Evolutionary conservation across 345 rosid genomes (phyloP), one percentile per base, ranked within the genome.

Genomic region (Trapa bicornis): DNA sequence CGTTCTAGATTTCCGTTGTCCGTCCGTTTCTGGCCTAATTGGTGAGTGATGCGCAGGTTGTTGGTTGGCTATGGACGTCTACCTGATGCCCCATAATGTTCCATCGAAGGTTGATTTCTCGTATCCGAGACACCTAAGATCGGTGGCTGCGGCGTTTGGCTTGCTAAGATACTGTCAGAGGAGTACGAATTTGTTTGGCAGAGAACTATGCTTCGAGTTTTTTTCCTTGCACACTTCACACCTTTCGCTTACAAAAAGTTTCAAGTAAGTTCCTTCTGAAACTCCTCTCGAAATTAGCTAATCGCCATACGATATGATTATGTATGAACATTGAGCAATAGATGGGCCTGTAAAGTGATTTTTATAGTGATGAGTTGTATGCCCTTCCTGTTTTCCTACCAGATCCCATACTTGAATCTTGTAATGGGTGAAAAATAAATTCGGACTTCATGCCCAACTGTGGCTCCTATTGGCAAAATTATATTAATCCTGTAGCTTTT

Each of bases 21-120:
- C 16, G 54, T 22, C 54, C 4, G 1, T 50, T 50, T 50, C 54
- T 16, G 54, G 7, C 54, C 54, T 50, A 13, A 13, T 50, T 50
- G 16, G 17, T 12, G 54, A 13, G 17, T 50, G 54, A 50, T 50
- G 54, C 54, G 16, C 54, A 50, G 54, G 54, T 45, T 39, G 37
- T 70, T 37, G 42, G 36, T 37, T 65, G 80, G 79, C 60, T 67
- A 79, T 85, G 81, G 81, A 82, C 47, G 70, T 78, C 57, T 42
- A 76, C 13, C 66, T 67, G 70, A 58, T 74, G 66, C 61, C 68
- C 17, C 79, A 80, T 15, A 76, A 56, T 39, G 65, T 71, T 73
- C 73, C 76, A 41, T 71, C 64, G 32, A 73, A 35, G 11, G n/a
- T 60, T 32, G 75, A 66, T 68, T 64, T 53, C 53, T 50, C 71